Evolutionary conservation across 75 land plant species (phyloP).

Genomic region (Picea glauca): DNA sequence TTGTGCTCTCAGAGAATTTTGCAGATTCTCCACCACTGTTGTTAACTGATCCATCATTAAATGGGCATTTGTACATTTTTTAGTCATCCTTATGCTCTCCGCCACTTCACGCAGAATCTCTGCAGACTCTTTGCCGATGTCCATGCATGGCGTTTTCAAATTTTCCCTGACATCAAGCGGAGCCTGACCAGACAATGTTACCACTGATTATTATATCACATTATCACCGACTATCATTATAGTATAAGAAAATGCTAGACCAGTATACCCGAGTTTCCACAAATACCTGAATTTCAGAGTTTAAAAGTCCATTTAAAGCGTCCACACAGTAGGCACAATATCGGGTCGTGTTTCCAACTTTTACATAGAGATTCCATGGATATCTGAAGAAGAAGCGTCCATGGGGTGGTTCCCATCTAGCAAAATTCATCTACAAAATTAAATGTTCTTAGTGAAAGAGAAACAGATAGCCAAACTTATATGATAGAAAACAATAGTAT

Average conservation of each 20-base stretch:
- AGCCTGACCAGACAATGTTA: background rate
- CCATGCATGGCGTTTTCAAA: background rate
- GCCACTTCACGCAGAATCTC: background rate
- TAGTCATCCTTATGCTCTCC: background rate
- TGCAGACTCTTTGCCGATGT: background rate
- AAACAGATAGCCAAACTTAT: background rate
- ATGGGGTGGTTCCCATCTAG: conserved; percentile 62
- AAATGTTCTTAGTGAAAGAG: no score
- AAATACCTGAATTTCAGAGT: conserved; percentile 6
- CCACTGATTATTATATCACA: background rate
- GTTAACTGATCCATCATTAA: no score
- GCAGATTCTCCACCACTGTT: background rate
- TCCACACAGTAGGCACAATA: conserved; percentile 5
- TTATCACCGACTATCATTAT: no score
- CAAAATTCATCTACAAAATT: conserved; percentile 40
- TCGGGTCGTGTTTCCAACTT: conserved; percentile 31
- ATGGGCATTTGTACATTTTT: no score
- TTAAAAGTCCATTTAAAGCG: conserved; percentile 29
- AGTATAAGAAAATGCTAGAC: background rate
- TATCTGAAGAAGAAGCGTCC: conserved; percentile 36
- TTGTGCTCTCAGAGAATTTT: background rate
- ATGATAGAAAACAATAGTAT: background rate
- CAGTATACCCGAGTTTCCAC: no score
- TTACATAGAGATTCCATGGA: conserved; percentile 58
- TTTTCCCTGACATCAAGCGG: background rate